Conservation (phyloP, 352 stramenopile genomes). For the Phytophthora uliginosa region DNA sequence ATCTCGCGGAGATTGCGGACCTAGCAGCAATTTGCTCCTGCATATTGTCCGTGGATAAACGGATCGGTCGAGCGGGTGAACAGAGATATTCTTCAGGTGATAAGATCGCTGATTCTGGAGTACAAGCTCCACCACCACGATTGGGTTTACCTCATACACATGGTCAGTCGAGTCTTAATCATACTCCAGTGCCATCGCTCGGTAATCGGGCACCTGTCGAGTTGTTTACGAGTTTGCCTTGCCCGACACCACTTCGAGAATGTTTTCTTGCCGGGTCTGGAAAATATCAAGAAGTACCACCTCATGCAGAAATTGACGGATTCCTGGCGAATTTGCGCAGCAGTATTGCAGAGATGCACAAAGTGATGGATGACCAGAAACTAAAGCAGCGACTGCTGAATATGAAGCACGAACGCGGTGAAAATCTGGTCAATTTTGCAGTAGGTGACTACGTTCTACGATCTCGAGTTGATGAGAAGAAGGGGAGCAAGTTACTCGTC, state of each 20-base stretch:
- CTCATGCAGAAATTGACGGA: neutral
- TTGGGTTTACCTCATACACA: constrained; percentile 31
- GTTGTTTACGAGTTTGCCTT: constrained; percentile 12
- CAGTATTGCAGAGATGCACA: neutral
- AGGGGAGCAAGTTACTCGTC: neutral
- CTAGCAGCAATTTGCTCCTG: constrained; percentile 32
- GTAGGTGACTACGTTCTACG: neutral
- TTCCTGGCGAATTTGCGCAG: neutral
- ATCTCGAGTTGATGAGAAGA: neutral
- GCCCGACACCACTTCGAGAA: constrained; percentile 9
- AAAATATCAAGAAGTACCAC: neutral
- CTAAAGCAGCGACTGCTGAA: neutral
- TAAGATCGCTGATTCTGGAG: constrained; percentile 23
- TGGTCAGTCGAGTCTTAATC: constrained; percentile 43
- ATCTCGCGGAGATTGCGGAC: too few relatives aligned
- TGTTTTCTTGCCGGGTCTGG: constrained; percentile 9
- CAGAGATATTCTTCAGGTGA: constrained; percentile 39
- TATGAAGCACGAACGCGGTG: neutral
- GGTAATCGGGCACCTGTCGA: constrained; percentile 24
- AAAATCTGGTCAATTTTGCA: neutral
- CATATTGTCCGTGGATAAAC: constrained; percentile 45
- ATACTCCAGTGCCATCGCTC: constrained; percentile 36
- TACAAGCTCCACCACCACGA: constrained; percentile 27
- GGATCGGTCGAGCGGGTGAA: constrained; percentile 42
- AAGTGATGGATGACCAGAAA: neutral